Evolutionary conservation across 345 rosid species (phyloP).

Genomic region (Rhodamnia argentea): DNA sequence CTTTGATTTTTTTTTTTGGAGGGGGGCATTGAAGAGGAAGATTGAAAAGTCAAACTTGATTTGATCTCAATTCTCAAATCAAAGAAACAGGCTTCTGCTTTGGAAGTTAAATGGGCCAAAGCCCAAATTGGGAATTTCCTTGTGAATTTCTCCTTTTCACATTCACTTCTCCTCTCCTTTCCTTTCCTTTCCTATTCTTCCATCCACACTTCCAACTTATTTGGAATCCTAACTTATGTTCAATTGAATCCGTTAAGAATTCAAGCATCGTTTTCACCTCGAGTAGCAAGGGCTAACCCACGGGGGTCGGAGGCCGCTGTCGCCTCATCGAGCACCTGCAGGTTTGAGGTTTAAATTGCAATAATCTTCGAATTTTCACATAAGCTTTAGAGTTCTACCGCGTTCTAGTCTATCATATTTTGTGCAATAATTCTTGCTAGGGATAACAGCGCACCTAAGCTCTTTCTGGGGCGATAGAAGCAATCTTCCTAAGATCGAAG

Average conservation of each 20-base stretch:
- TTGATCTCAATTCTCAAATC: neutral
- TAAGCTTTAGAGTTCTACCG: neutral
- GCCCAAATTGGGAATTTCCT: neutral
- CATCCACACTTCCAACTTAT: too few relatives aligned
- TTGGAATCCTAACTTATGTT: neutral
- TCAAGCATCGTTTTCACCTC: neutral
- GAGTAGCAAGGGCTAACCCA: neutral
- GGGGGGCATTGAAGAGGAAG: neutral
- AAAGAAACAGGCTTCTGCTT: neutral
- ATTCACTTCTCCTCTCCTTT: neutral
- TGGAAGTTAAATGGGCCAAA: neutral
- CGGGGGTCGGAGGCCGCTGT: too few relatives aligned
- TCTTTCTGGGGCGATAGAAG: neutral
- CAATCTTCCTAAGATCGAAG: neutral
- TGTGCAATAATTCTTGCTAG: neutral
- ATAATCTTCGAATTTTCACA: neutral
- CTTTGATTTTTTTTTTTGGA: neutral
- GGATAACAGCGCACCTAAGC: neutral
- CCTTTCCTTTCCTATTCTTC: neutral
- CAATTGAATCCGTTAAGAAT: neutral
- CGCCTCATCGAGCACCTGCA: neutral
- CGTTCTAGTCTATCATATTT: neutral
- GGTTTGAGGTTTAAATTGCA: neutral
- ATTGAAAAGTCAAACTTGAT: neutral
- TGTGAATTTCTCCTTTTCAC: neutral